Conservation (phyloP, 305 asterid genomes). For the Rubia tinctorum region DNA sequence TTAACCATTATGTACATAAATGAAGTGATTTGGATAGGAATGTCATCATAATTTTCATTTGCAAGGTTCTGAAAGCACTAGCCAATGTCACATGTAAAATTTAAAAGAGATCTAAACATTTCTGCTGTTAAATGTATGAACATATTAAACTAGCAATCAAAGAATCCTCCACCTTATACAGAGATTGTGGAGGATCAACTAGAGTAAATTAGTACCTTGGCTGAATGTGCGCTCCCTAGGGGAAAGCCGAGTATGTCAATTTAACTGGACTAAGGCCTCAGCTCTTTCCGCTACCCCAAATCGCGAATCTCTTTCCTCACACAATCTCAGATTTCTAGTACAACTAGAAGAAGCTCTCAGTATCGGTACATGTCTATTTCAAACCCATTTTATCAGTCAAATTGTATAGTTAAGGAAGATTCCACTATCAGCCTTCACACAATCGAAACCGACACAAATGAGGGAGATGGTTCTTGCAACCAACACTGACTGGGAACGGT, state of each 20-base stretch:
- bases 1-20: not conserved
- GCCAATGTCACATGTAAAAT: not conserved
- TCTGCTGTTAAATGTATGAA: not conserved
- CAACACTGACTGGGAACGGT: not conserved
- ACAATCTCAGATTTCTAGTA: constrained; percentile 29
- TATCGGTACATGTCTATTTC: not conserved
- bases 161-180: not conserved
- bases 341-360: constrained; percentile 34
- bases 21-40: not conserved
- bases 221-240: constrained; percentile 37
- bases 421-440: not conserved
- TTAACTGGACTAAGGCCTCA: constrained; percentile 45
- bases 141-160: not conserved
- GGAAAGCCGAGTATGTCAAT: constrained; percentile 33
- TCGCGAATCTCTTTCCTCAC: constrained; percentile 36
- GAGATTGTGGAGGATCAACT: not conserved
- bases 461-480: constrained; percentile 1
- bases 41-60: not conserved
- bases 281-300: constrained; percentile 48
- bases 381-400: not conserved
- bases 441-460: constrained; percentile 4
- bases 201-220: constrained; percentile 38
- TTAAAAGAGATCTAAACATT: not conserved
- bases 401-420: not conserved
- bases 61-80: not conserved